Evolutionary conservation across 345 rosid genomes (phyloP).

Genomic region (Raphanus raphanistrum): DNA sequence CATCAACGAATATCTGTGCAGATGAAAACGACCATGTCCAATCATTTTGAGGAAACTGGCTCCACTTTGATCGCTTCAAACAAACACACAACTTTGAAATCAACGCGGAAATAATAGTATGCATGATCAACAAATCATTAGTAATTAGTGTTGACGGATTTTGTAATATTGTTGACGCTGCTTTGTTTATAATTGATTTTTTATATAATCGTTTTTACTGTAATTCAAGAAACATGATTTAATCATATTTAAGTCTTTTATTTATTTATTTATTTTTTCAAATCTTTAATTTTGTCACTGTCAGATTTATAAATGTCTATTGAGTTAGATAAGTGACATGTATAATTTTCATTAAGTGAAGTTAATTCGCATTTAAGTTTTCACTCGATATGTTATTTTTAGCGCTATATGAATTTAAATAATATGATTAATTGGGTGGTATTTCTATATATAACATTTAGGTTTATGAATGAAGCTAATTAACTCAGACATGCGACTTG

Average conservation of each 20-base stretch:
- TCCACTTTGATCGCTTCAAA: background rate
- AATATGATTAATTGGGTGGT: background rate
- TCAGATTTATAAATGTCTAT: background rate
- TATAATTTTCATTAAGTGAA: background rate
- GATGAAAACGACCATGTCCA: slow-evolving; percentile 1
- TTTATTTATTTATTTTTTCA: background rate
- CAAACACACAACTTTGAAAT: background rate
- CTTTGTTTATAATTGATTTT: background rate
- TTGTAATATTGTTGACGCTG: background rate
- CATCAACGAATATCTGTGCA: background rate
- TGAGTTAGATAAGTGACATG: background rate
- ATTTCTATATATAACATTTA: background rate
- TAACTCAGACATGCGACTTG: background rate
- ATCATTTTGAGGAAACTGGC: background rate
- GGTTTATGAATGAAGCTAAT: background rate
- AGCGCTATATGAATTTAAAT: background rate
- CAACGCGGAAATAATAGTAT: background rate
- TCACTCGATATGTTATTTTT: background rate
- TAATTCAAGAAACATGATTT: too few species aligned
- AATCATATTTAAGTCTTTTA: background rate
- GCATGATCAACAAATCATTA: background rate
- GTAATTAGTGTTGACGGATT: background rate
- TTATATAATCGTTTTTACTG: too few species aligned
- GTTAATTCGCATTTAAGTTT: background rate
- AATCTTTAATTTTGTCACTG: background rate